Evolutionary conservation across 306 rosid species (phyloP).

Genomic region (Corylus avellana): DNA sequence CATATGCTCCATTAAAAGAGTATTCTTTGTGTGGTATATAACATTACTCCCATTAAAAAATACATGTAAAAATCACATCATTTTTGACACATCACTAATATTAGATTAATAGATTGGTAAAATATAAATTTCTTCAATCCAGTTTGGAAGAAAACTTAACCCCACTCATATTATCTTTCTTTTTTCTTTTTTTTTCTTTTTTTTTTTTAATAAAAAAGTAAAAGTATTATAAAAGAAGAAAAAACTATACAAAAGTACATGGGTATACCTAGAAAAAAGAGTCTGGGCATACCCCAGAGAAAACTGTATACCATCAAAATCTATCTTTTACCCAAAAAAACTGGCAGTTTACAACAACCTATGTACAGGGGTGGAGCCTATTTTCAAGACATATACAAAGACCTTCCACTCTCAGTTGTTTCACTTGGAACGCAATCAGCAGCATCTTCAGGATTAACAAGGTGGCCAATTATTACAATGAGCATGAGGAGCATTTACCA

Average conservation of each 20-base stretch:
- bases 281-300: background rate
- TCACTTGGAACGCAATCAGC: slow-evolving; percentile 9
- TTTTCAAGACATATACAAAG: background rate
- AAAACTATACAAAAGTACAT: background rate
- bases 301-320: background rate
- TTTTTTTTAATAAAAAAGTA: background rate
- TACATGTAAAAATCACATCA: no score
- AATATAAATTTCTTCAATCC: no score
- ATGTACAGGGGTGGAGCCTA: background rate
- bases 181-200: no score
- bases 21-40: no score
- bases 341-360: background rate
- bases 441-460: background rate
- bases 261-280: background rate
- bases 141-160: no score
- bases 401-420: background rate
- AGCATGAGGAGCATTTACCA: slow-evolving; percentile 45
- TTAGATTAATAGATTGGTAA: no score
- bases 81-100: no score
- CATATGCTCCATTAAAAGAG: no score
- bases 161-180: background rate
- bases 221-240: background rate
- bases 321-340: background rate
- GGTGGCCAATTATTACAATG: background rate
- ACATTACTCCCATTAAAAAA: no score